Evolutionary conservation across 352 stramenopile species (phyloP).

Genomic region (Phytophthora palmivora): DNA sequence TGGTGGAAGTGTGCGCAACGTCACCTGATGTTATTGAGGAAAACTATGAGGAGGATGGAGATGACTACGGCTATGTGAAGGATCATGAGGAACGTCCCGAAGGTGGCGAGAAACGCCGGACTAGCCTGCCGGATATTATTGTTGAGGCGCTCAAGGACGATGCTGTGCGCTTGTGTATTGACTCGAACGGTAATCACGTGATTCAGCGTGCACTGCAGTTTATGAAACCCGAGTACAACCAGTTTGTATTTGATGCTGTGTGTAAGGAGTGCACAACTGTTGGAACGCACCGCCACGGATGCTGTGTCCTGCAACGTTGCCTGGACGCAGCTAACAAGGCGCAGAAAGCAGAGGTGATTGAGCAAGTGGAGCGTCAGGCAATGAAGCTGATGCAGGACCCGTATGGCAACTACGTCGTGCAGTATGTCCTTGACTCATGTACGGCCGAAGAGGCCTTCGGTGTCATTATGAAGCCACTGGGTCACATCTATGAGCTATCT

Average conservation of each 20-base stretch:
- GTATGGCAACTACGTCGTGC: constrained; percentile 93
- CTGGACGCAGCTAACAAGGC: constrained; percentile 92
- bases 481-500: constrained; percentile 95
- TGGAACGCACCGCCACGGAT: constrained; percentile 96
- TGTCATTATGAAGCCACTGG: constrained; percentile 86
- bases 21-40: constrained; percentile 71
- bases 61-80: constrained; percentile 39
- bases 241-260: constrained; percentile 98
- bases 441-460: constrained; percentile 80
- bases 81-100: constrained; percentile 25
- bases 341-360: constrained; percentile 91
- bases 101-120: constrained; percentile 30
- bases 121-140: constrained; percentile 90
- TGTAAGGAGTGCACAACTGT: constrained; percentile 95
- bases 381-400: constrained; percentile 96
- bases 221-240: constrained; percentile 93
- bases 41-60: constrained; percentile 50
- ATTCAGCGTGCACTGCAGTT: constrained; percentile 97
- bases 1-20: constrained; percentile 96
- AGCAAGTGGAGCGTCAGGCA: constrained; percentile 95
- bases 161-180: constrained; percentile 96
- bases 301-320: constrained; percentile 97
- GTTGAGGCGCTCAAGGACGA: constrained; percentile 94
- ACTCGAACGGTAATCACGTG: constrained; percentile 98
- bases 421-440: constrained; percentile 92